Percentiles rank a stretch among this genome's conserved stretches.
Evolutionary conservation across 1,139 yeast species (phyloP).

Genomic region (Scheffersomyces quercinus): DNA sequence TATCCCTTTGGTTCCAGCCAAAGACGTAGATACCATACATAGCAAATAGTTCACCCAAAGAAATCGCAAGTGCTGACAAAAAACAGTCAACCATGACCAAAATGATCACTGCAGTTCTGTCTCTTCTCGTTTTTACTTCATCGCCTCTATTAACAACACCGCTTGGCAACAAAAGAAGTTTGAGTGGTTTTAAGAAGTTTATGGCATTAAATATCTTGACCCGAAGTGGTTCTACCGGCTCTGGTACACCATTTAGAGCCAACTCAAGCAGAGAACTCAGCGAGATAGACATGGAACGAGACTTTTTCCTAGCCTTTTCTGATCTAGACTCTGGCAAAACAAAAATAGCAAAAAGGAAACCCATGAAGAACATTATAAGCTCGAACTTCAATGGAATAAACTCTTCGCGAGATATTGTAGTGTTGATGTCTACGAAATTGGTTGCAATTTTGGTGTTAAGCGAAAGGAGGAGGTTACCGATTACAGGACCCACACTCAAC

Average conservation of each 20-base stretch:
- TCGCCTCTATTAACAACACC: slow-evolving; percentile 24
- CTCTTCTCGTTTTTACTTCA: slow-evolving; percentile 11
- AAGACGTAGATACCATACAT: slow-evolving; percentile 61
- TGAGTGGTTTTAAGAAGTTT: slow-evolving; percentile 50
- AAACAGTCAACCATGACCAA: slow-evolving; percentile 52
- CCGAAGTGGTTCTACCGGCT: not conserved
- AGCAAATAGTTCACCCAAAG: slow-evolving; percentile 48
- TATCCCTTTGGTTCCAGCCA: slow-evolving; percentile 57
- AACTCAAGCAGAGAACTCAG: not conserved
- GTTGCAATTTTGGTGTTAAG: slow-evolving; percentile 1
- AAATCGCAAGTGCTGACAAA: slow-evolving; percentile 27
- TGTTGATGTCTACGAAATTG: slow-evolving; percentile 2
- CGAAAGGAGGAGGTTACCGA: slow-evolving; percentile 42
- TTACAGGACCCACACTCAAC: slow-evolving; percentile 62
- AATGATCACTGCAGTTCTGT: slow-evolving; percentile 38
- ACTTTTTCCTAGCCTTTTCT: slow-evolving; percentile 38
- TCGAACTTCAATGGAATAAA: slow-evolving; percentile 34
- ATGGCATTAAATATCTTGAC: slow-evolving; percentile 4
- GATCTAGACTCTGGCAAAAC: slow-evolving; percentile 57
- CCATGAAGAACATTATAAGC: slow-evolving; percentile 22
- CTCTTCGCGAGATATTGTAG: slow-evolving; percentile 18
- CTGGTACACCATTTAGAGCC: not conserved
- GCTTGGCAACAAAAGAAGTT: slow-evolving; percentile 36
- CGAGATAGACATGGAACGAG: slow-evolving; percentile 40
- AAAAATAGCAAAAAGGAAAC: slow-evolving; percentile 30